Conservation (phyloP, 495 filamentous ascomycete species). For the Hypoxylon fuscum region DNA sequence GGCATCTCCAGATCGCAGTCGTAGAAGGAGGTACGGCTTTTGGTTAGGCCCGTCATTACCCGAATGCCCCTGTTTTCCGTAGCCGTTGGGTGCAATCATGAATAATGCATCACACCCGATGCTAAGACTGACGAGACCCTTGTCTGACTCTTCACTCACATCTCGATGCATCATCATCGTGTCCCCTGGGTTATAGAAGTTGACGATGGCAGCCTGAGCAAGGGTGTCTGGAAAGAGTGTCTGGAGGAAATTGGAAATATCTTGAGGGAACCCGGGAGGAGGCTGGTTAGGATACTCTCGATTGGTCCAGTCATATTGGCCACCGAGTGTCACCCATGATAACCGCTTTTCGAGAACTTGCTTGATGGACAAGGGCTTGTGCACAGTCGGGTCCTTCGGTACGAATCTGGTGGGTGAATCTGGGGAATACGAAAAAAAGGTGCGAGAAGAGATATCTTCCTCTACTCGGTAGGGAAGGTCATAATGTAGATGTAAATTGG, state of each 20-base stretch:
- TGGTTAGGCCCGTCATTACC: slow-evolving; percentile 13
- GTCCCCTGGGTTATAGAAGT: slow-evolving; percentile 88
- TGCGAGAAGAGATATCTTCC: slow-evolving; percentile 32
- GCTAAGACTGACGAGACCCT: slow-evolving; percentile 81
- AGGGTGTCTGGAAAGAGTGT: slow-evolving; percentile 74
- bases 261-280: slow-evolving; percentile 78
- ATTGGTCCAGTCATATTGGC: slow-evolving; percentile 92
- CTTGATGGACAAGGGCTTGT: slow-evolving; percentile 73
- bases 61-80: slow-evolving; percentile 42
- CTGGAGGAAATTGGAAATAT: slow-evolving; percentile 71
- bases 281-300: slow-evolving; percentile 74
- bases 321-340: slow-evolving; percentile 92
- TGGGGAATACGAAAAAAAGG: slow-evolving; percentile 58
- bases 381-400: slow-evolving; percentile 71
- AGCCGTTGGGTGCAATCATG: slow-evolving; percentile 61
- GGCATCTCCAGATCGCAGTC: slow-evolving; percentile 80
- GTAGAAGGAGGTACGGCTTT: slow-evolving; percentile 65
- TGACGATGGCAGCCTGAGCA: slow-evolving; percentile 89
- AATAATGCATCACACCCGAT: slow-evolving; percentile 91
- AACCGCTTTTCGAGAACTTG: slow-evolving; percentile 77
- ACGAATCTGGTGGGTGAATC: slow-evolving; percentile 55
- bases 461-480: slow-evolving; percentile 71
- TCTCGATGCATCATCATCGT: slow-evolving; percentile 89
- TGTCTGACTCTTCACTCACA: slow-evolving; percentile 80
- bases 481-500: slow-evolving; percentile 88